Conservation (phyloP, 1,284 basidiomycete species). For the Rhodotorula sp. region DNA sequence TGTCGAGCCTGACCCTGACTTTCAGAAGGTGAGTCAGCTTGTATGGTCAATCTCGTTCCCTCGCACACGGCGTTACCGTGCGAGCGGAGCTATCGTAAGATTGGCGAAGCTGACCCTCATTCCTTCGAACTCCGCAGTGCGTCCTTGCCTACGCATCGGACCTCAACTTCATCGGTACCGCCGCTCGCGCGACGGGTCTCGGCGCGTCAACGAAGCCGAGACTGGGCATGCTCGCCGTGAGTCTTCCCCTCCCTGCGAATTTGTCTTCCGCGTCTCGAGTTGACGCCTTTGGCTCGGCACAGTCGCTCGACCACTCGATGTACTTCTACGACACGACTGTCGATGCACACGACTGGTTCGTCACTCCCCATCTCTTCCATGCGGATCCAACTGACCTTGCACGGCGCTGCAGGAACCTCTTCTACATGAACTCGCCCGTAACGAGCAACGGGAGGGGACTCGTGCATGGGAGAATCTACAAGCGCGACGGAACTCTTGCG, state of each 20-base stretch:
- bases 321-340: constrained; percentile 47
- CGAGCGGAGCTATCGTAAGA: background rate
- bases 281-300: background rate
- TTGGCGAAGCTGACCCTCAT: too few relatives aligned
- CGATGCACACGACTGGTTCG: constrained; percentile 33
- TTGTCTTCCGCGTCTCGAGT: constrained; percentile 1
- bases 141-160: constrained; percentile 85
- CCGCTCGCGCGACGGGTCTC: constrained; percentile 64
- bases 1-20: constrained; percentile 65
- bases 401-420: constrained; percentile 16
- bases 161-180: constrained; percentile 62
- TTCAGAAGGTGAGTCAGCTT: constrained; percentile 66
- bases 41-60: too few relatives aligned
- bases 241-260: constrained; percentile 6
- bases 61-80: too few relatives aligned
- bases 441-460: constrained; percentile 30
- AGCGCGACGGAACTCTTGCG: constrained; percentile 28
- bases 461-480: constrained; percentile 36
- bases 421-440: constrained; percentile 34
- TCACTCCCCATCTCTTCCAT: background rate
- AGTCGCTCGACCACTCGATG: constrained; percentile 76
- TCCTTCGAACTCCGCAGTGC: constrained; percentile 57
- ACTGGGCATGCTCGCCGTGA: constrained; percentile 61
- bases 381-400: too few relatives aligned
- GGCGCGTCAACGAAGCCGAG: constrained; percentile 50